Base-by-base conservation (phyloP, 23 red algal genomes). In the Rhodosorus marinus region DNA sequence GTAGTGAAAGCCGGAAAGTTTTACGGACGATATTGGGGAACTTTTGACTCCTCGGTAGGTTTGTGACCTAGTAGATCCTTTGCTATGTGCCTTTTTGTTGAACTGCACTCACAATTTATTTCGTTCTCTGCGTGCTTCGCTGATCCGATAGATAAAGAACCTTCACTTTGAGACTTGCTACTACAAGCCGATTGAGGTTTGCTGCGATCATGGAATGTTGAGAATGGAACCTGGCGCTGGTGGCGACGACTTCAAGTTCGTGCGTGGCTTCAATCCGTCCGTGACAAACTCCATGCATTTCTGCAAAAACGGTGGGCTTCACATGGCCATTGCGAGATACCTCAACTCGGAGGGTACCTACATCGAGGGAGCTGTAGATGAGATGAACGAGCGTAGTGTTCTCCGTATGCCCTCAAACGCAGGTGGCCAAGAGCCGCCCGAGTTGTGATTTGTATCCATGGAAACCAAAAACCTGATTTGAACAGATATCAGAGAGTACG, bases 121-220 rank as follows among this genome's bases (percentile, higher is more conserved):
- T n/a, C n/a, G n/a, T n/a, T n/a, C n/a, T n/a, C n/a, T n/a, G n/a
- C n/a, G n/a, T n/a, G n/a, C n/a, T n/a, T n/a, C n/a, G n/a, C n/a
- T n/a, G n/a, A n/a, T n/a, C n/a, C n/a, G n/a, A n/a, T 64, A 81
- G n/a, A 58, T 75, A 14, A 65, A 64, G 6, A 56, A 55, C 53
- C 33, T 81, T 15, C 85, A 93, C 55, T 93, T 93, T 67, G 85
- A 93, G 52, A 30, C 65, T 15, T 93, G 85, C 65, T 93, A 93
- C 49, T 81, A 74, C 51, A 67, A 65, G 25, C 49, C 74, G 23
- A 65, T 93, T 35, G 85, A 93, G 48, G 75, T 70, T 31, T 64
- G 55, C 47, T 81, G 81, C 50, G 58, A 61, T 32, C 40, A 49
- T 24, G 85, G 85, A 14, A 31, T 81, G 0, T 31, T 24, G 14